Conservation (phyloP, 2,329 filamentous ascomycete genomes). For the Penicillium paneum region DNA sequence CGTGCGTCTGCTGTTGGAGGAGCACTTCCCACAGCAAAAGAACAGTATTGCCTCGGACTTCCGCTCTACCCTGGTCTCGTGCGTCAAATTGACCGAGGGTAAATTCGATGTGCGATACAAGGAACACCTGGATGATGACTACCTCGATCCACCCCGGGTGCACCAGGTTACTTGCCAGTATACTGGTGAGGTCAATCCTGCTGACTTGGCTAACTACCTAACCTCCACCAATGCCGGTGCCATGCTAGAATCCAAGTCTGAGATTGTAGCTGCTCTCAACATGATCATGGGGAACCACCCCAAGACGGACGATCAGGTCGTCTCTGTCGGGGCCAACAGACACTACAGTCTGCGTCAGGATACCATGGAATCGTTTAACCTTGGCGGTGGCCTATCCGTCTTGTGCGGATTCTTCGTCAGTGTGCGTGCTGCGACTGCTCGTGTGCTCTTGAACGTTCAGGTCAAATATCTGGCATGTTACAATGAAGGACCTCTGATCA, state of each 20-base stretch:
- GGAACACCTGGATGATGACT: slow-evolving; percentile 36
- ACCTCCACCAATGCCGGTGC: slow-evolving; percentile 34
- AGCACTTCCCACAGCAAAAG: slow-evolving; percentile 30
- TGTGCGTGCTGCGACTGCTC: slow-evolving; percentile 56
- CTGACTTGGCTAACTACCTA: slow-evolving; percentile 47
- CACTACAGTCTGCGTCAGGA: slow-evolving; percentile 46
- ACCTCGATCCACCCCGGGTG: slow-evolving; percentile 29
- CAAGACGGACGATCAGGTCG: slow-evolving; percentile 41
- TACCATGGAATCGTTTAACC: slow-evolving; percentile 33
- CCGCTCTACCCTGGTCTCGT: slow-evolving; percentile 38
- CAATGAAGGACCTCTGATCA: slow-evolving; percentile 43
- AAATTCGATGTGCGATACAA: slow-evolving; percentile 35
- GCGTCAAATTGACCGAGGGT: slow-evolving; percentile 21
- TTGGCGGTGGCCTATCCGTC: slow-evolving; percentile 55
- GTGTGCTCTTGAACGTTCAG: slow-evolving; percentile 62
- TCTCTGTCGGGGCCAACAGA: slow-evolving; percentile 53
- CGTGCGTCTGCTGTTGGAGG: slow-evolving; percentile 46
- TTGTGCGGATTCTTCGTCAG: slow-evolving; percentile 62
- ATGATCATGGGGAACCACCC: slow-evolving; percentile 53
- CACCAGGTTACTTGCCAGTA: slow-evolving; percentile 37
- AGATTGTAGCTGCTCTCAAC: slow-evolving; percentile 58
- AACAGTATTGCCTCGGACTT: slow-evolving; percentile 41
- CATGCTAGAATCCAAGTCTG: slow-evolving; percentile 45
- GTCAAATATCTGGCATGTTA: slow-evolving; percentile 60
- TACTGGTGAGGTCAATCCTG: slow-evolving; percentile 34